Evolutionary conservation across 352 stramenopile genomes (phyloP).

Genomic region (Globisporangium barbulae): DNA sequence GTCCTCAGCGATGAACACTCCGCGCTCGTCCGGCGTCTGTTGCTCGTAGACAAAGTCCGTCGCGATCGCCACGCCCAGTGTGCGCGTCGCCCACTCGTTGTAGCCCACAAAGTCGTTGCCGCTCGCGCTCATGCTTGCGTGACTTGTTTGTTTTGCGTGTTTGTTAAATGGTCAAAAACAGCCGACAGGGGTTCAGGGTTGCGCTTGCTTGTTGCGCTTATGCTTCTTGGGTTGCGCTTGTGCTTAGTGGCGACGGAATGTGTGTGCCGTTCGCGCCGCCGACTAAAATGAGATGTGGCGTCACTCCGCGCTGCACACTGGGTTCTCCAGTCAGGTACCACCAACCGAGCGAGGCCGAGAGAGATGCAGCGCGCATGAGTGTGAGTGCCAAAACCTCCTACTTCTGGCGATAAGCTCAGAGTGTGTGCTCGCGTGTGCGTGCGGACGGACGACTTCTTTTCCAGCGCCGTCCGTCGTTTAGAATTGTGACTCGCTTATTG

Average conservation of each 20-base stretch:
- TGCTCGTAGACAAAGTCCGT: constrained; percentile 86
- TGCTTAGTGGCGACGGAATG: too few species aligned
- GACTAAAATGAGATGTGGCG: constrained; percentile 1
- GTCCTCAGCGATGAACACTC: constrained; percentile 81
- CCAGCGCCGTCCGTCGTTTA: background rate
- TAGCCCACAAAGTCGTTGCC: constrained; percentile 56
- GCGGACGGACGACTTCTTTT: background rate
- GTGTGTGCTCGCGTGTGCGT: background rate
- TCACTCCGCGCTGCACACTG: too few species aligned
- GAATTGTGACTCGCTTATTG: background rate
- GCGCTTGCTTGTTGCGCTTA: background rate
- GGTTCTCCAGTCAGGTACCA: too few species aligned
- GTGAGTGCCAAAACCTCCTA: background rate
- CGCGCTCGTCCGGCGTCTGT: constrained; percentile 47
- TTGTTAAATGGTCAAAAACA: constrained; percentile 4
- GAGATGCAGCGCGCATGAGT: background rate
- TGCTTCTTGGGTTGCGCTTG: background rate
- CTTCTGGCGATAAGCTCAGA: constrained; percentile 17
- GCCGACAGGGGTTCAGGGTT: background rate
- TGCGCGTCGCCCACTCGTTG: constrained; percentile 63
- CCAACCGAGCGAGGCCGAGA: too few species aligned
- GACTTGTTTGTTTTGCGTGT: constrained; percentile 9
- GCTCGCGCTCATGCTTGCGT: background rate
- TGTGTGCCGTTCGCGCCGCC: background rate
- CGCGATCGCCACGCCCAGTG: constrained; percentile 51